These are phyloP conservation scores for Populus nigra DNA, from an alignment of 345 rosid genomes.

Conservation along the genomic window DNA sequence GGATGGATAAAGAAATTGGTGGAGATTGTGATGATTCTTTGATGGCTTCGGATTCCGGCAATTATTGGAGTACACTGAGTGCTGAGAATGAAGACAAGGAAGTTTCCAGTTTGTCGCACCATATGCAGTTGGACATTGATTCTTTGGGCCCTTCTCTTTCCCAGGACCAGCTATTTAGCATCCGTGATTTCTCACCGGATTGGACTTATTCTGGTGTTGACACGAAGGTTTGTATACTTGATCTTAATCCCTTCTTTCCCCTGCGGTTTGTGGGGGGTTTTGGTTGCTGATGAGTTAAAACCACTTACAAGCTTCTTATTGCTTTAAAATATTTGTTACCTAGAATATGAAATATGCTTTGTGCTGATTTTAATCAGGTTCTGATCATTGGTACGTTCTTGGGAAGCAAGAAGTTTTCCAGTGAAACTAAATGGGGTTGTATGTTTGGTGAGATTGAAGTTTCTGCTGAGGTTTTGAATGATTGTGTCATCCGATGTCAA, in stretches of 20 bases:
- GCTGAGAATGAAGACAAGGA: slow-evolving; percentile 66
- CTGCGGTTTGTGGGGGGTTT: neutral
- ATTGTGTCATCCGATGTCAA: slow-evolving; percentile 49
- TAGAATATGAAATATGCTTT: neutral
- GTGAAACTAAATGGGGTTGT: slow-evolving; percentile 50
- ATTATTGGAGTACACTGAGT: slow-evolving; percentile 64
- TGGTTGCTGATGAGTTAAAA: too few species aligned
- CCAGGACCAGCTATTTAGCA: slow-evolving; percentile 74
- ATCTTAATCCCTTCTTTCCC: neutral
- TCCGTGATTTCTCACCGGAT: slow-evolving; percentile 63
- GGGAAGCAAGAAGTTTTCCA: slow-evolving; percentile 41
- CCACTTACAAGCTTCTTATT: neutral
- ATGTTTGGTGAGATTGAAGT: slow-evolving; percentile 80
- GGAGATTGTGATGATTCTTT: slow-evolving; percentile 69
- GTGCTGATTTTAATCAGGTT: slow-evolving; percentile 39
- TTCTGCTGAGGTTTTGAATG: slow-evolving; percentile 53
- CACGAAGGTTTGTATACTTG: slow-evolving; percentile 41
- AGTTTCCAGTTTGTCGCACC: slow-evolving; percentile 62
- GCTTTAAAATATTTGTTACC: neutral
- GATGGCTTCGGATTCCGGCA: slow-evolving; percentile 72
- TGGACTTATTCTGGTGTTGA: slow-evolving; percentile 53
- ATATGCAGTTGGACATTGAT: slow-evolving; percentile 55
- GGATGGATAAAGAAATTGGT: slow-evolving; percentile 84
- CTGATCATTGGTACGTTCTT: slow-evolving; percentile 52
- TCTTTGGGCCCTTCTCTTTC: slow-evolving; percentile 78